A percentile compares a stretch with the other conserved stretches of the same genome.
Conservation (phyloP, 164 flowering plant species). For the Pachysandra terminalis region DNA sequence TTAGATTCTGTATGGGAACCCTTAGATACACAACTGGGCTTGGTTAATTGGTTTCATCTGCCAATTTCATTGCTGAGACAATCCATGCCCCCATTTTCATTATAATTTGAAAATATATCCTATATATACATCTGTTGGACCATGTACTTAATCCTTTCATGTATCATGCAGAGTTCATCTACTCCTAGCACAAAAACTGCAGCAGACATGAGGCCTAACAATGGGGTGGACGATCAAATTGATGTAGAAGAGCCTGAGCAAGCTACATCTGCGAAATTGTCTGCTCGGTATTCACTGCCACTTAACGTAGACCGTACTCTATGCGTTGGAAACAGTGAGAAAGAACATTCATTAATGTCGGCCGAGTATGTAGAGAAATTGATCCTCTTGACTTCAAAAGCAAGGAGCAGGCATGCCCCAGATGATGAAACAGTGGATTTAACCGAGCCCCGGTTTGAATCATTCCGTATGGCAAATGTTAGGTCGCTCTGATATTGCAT, state of each 20-base stretch:
- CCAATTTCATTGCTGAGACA: too few relatives aligned
- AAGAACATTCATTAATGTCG: slow-evolving; percentile 25
- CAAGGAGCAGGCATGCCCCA: slow-evolving; percentile 38
- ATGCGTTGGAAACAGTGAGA: slow-evolving; percentile 12
- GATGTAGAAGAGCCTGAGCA: slow-evolving; percentile 31
- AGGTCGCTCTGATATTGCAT: slow-evolving; percentile 25
- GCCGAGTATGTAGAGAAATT: slow-evolving; percentile 44
- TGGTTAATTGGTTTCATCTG: too few relatives aligned
- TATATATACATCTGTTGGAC: background rate
- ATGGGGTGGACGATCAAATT: slow-evolving; percentile 11
- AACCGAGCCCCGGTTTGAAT: slow-evolving; percentile 79
- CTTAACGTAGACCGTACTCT: slow-evolving; percentile 21
- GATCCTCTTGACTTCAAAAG: slow-evolving; percentile 45
- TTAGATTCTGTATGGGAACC: too few relatives aligned
- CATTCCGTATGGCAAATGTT: slow-evolving; percentile 54
- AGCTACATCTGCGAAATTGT: slow-evolving; percentile 23
- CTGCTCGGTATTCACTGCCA: slow-evolving; percentile 39
- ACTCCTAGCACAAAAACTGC: slow-evolving; percentile 16
- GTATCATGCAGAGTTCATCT: slow-evolving; percentile 35
- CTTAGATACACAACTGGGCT: too few relatives aligned
- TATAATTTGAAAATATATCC: too few relatives aligned
- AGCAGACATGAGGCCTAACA: slow-evolving; percentile 14
- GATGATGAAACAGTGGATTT: slow-evolving; percentile 76
- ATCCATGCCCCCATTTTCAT: background rate
- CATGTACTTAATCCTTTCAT: background rate